Base-by-base conservation (phyloP, 768 basidiomycete species). In the Phaeotremella skinneri region DNA sequence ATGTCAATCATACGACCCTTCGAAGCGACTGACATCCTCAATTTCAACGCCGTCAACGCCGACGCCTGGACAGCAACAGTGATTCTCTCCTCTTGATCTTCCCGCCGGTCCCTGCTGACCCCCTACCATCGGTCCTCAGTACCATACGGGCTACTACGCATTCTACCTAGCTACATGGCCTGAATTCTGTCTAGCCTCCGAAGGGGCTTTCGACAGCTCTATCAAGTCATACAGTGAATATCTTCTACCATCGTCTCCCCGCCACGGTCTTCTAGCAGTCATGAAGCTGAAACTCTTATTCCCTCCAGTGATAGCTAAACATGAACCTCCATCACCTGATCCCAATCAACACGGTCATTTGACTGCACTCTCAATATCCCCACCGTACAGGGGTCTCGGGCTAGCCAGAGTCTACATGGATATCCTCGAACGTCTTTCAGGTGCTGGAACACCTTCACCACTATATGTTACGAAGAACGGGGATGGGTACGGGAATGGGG, bases 61-160 rank as follows among this genome's bases (percentile, higher is more conserved):
- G 94, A 98, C 76, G 81, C 92, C 45, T 97, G 91, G 91, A 97
- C 96, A 45, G 94, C 98, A 79, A 98, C 96, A 21, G 93, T 91
- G 68, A 71, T 86, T 79, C 5, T 21, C 26, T 21, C n/a, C 17
- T 2, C 52, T 49, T 41, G n/a, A 11, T 32, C 57, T 11, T 13
- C 16, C 23, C 62, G 7, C 14, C 39, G 16, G 1, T 11, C 11
- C 51, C 14, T 6, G 5, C 2, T 1, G 3, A 16, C 30, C 27
- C 2, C 16, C 21, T 13, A 16, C 7, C 20, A 37, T 56, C 55
- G 58, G 16, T 11, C 47, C 17, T 7, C 55, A 74, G 68, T 70
- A 69, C 52, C 66, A 67, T 43, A 66, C 54, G 32, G 68, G 66
- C 34, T 74, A 70, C 51, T 68, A 66, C 56, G 45, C 60, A 5